phyloP scores from a whole-genome alignment of 148 eudicot genomes.

The Beta vulgaris region DNA sequence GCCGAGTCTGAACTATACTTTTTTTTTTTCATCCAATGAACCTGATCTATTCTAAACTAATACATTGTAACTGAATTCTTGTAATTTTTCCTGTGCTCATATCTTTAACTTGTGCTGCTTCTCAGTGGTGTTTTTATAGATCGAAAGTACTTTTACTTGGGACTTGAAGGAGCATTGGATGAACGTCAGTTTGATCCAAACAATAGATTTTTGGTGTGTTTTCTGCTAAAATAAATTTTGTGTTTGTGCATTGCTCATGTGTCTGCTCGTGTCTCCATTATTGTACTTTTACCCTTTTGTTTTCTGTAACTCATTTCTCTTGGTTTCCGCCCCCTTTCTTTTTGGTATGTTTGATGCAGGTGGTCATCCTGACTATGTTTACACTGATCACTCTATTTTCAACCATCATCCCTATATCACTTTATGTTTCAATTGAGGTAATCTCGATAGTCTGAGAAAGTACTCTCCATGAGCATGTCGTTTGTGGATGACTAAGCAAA shows the following conservation, averaged over 20 bases:
- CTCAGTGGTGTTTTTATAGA: slow-evolving; percentile 73
- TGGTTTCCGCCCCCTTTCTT: neutral
- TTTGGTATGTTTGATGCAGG: slow-evolving; percentile 41
- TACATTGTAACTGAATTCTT: neutral
- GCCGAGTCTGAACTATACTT: neutral
- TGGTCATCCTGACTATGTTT: slow-evolving; percentile 75
- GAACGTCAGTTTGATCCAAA: slow-evolving; percentile 72
- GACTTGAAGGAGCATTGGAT: slow-evolving; percentile 44
- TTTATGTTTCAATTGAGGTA: slow-evolving; percentile 98
- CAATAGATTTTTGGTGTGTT: slow-evolving; percentile 75
- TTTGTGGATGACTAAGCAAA: slow-evolving; percentile 6
- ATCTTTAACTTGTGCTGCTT: slow-evolving; percentile 26
- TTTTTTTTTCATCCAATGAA: slow-evolving; percentile 9
- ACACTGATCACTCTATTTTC: slow-evolving; percentile 94
- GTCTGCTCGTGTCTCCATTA: neutral
- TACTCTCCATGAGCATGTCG: slow-evolving; percentile 11
- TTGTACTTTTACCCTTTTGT: neutral
- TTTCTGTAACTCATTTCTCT: neutral
- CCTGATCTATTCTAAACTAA: slow-evolving; percentile 1
- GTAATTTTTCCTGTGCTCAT: neutral
- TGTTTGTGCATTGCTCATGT: neutral
- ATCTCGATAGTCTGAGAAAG: slow-evolving; percentile 4
- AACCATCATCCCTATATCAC: slow-evolving; percentile 95
- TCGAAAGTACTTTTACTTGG: slow-evolving; percentile 64
- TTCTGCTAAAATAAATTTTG: slow-evolving; percentile 8